Percentiles rank a stretch among this genome's conserved stretches.
Conservation (phyloP, 768 basidiomycete species). For the Butyriboletus loyo region DNA sequence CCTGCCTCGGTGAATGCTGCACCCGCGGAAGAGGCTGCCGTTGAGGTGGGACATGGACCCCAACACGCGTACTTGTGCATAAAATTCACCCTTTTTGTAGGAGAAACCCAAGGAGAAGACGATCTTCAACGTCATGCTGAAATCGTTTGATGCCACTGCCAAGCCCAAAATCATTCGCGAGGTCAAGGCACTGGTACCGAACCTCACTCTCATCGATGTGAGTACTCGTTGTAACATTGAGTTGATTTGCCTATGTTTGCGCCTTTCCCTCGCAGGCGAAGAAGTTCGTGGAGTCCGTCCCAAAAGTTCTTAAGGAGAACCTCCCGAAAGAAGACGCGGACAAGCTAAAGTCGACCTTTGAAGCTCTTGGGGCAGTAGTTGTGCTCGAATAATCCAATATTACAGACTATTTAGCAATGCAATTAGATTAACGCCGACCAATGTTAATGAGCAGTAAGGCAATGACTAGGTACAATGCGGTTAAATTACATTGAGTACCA, state of each 20-base stretch:
- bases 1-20: conserved; percentile 46
- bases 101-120: conserved; percentile 99
- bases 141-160: conserved; percentile 86
- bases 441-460: conserved; percentile 15
- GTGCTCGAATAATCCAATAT: conserved; percentile 62
- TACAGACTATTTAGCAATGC: conserved; percentile 7
- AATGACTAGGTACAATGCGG: conserved; percentile 17
- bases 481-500: conserved; percentile 27
- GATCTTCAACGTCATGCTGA: conserved; percentile 90
- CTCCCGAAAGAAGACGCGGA: conserved; percentile 96
- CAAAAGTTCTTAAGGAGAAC: conserved; percentile 92
- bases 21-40: conserved; percentile 57
- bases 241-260: not conserved
- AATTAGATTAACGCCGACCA: conserved; percentile 13
- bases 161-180: conserved; percentile 98
- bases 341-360: conserved; percentile 89
- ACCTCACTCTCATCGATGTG: conserved; percentile 96
- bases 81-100: conserved; percentile 32
- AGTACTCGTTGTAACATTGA: conserved; percentile 30
- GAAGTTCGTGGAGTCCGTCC: conserved; percentile 96
- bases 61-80: not conserved
- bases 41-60: conserved; percentile 46
- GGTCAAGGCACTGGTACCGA: conserved; percentile 93
- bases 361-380: conserved; percentile 84
- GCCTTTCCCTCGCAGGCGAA: conserved; percentile 66